Base-by-base conservation (phyloP, 352 stramenopile species). In the Pythium utonaiense region DNA sequence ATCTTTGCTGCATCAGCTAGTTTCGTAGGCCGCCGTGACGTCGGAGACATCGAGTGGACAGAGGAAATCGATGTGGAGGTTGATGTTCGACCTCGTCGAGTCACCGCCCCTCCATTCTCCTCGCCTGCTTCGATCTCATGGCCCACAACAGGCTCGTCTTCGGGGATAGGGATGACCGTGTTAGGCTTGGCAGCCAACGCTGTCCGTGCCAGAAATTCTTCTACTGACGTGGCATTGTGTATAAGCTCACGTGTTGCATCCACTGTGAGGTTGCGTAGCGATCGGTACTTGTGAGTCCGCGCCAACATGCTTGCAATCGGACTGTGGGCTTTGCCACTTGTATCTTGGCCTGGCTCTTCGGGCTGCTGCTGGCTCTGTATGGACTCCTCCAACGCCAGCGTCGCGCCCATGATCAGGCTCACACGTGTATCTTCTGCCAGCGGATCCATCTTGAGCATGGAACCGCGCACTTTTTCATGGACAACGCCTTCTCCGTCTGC, bases 381-480 rank as follows among this genome's bases (percentile, higher is more conserved):
- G 7, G 71, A 74, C 51, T 82, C 70, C 40, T 93, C 80, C 27
- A 93, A 79, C 10, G 83, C 83, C 6, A 93, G 75, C 22, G 83
- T 93, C 14, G 83, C 80, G 16, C 83, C 83, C 77, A 93, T 88
- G 62, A 93, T 89, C 62, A 93, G 77, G 24, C 78, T 88, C 19
- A 93, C 79, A n/a, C 83, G 80, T 0, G 80, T 88, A 34, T 87
- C 83, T 53, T 93, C 83, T 21, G 77, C 78, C 4, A 71, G 49
- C 3, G 65, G 73, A 42, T 84, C 68, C 56, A 89, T 73, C 47
- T 88, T 86, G 33, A 77, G 57, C 64, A 76, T 73, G 17, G 53
- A 38, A 6, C 61, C 80, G 4, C 72, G 61, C 1, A 68, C 66
- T 1, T 70, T 70, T 3, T 9, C 19, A 22, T 27, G 12, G 0